phyloP scores from a whole-genome alignment of 2,329 filamentous ascomycete species.

The Furcasterigmium sp. region DNA sequence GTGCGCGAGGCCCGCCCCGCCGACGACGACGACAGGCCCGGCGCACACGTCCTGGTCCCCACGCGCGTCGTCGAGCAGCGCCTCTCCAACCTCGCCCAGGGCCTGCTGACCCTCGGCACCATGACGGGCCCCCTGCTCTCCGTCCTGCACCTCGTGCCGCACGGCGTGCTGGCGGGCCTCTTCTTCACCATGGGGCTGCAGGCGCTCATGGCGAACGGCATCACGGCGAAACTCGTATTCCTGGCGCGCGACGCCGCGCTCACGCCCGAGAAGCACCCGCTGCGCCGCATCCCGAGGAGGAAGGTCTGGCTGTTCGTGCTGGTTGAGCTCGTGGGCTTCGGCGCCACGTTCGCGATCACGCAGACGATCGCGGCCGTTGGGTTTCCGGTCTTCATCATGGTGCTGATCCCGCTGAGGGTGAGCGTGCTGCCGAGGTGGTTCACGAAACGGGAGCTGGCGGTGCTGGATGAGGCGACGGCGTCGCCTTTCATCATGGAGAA shows the following conservation, averaged over 20 bases:
- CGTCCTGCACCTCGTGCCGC: conserved; percentile 72
- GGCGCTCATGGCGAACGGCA: conserved; percentile 70
- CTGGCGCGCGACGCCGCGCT: conserved; percentile 58
- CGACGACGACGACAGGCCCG: conserved; percentile 45
- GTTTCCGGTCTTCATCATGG: conserved; percentile 69
- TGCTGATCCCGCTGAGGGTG: conserved; percentile 62
- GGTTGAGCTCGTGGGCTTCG: conserved; percentile 66
- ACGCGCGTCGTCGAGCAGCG: conserved; percentile 73
- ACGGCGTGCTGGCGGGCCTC: conserved; percentile 72
- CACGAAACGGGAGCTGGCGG: conserved; percentile 50
- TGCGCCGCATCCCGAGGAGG: conserved; percentile 57
- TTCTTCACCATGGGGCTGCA: conserved; percentile 85
- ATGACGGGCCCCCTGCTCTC: conserved; percentile 71
- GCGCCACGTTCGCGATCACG: conserved; percentile 75
- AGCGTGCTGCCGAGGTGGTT: conserved; percentile 60
- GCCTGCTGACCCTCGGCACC: conserved; percentile 70
- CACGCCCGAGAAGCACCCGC: conserved; percentile 54
- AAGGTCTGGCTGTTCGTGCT: conserved; percentile 64
- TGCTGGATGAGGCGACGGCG: conserved; percentile 69
- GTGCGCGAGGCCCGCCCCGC: conserved; percentile 50
- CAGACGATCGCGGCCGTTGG: conserved; percentile 79
- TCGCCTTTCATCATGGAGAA: conserved; percentile 73
- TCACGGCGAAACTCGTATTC: conserved; percentile 70
- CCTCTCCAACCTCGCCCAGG: conserved; percentile 72
- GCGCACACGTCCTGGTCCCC: conserved; percentile 49